Conservation (phyloP, 768 basidiomycete species). For the Lactarius trivialis region DNA sequence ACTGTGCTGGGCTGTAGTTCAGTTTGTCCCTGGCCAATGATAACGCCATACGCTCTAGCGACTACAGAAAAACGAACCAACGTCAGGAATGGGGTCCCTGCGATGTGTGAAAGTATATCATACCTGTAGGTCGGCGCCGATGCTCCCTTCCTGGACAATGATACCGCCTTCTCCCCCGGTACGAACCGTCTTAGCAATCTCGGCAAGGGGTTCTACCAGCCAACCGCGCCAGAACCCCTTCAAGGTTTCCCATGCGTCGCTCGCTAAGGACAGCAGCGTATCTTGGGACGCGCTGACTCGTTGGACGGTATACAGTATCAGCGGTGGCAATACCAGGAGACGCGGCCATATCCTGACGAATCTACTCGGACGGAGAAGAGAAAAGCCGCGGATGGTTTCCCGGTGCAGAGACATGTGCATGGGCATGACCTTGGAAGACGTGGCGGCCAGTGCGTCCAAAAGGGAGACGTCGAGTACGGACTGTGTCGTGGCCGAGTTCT, state of each 20-base stretch:
- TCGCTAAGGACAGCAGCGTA: slow-evolving; percentile 47
- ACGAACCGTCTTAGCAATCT: slow-evolving; percentile 76
- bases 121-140: slow-evolving; percentile 81
- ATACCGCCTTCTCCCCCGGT: slow-evolving; percentile 69
- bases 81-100: not conserved
- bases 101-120: slow-evolving; percentile 36
- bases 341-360: slow-evolving; percentile 77
- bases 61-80: slow-evolving; percentile 39
- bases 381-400: slow-evolving; percentile 26
- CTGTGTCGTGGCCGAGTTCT: slow-evolving; percentile 10
- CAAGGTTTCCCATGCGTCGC: slow-evolving; percentile 59
- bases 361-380: slow-evolving; percentile 60
- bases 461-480: not conserved
- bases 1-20: slow-evolving; percentile 52
- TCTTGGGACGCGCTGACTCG: slow-evolving; percentile 53
- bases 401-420: slow-evolving; percentile 19
- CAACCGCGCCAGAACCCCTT: slow-evolving; percentile 73
- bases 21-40: slow-evolving; percentile 80
- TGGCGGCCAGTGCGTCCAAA: slow-evolving; percentile 2
- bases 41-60: slow-evolving; percentile 87
- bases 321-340: slow-evolving; percentile 67
- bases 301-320: slow-evolving; percentile 46
- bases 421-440: slow-evolving; percentile 19
- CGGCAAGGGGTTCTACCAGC: slow-evolving; percentile 80
- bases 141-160: slow-evolving; percentile 74